Percentiles rank a stretch among this genome's conserved stretches.
phyloP scores from a whole-genome alignment of 345 rosid genomes.

The Rhizophora mangle region DNA sequence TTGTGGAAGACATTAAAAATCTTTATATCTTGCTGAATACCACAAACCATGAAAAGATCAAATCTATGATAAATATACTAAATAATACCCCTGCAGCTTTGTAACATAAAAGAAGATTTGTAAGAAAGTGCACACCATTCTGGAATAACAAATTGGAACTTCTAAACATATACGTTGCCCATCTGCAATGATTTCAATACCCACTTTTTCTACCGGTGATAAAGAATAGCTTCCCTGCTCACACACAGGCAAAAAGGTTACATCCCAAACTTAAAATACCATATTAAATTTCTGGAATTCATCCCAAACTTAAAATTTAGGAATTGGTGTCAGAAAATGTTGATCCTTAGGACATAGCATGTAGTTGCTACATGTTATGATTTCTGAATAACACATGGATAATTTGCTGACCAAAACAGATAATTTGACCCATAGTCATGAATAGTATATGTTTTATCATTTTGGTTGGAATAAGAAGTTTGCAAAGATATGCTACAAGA shows the following conservation, averaged over 20 bases:
- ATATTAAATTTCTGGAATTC: not conserved
- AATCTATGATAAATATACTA: not conserved
- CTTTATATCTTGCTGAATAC: no score
- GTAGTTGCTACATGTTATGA: not conserved
- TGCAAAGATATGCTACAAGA: no score
- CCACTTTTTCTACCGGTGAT: conserved; percentile 68
- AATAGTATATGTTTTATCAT: not conserved
- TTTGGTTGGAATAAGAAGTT: no score
- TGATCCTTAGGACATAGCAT: not conserved
- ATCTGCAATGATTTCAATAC: conserved; percentile 89
- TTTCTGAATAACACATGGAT: not conserved
- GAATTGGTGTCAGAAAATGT: not conserved
- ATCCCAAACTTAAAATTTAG: not conserved
- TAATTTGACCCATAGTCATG: not conserved
- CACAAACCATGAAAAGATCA: no score
- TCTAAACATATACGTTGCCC: conserved; percentile 46
- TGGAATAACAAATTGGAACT: not conserved
- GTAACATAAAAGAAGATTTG: not conserved
- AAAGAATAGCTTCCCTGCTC: conserved; percentile 85
- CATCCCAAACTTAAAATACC: not conserved
- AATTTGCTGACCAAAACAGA: not conserved
- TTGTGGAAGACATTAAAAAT: no score
- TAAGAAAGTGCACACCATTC: not conserved
- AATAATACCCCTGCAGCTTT: not conserved
- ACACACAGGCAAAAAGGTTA: conserved; percentile 7